These are phyloP conservation scores for Penicillium aurantiogriseum DNA, from an alignment of 2,329 filamentous ascomycete genomes.

Conservation along the genomic window DNA sequence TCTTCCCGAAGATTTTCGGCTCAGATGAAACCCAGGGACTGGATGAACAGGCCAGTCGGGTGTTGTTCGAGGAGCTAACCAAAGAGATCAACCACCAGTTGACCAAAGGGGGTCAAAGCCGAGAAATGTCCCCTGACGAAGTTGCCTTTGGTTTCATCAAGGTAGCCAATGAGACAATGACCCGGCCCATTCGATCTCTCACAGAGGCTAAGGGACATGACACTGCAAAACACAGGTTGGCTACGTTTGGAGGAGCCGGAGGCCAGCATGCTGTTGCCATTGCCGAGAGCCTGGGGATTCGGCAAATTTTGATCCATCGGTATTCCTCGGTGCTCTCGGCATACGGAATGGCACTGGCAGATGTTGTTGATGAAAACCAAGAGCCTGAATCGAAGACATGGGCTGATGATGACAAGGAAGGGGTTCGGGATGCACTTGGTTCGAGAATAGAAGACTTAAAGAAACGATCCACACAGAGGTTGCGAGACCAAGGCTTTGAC, in stretches of 20 bases:
- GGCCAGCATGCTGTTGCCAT: constrained; percentile 93
- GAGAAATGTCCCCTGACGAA: constrained; percentile 68
- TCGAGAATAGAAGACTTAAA: constrained; percentile 76
- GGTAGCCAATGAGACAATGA: constrained; percentile 90
- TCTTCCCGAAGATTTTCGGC: constrained; percentile 92
- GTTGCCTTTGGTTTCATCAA: constrained; percentile 87
- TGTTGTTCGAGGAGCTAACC: constrained; percentile 70
- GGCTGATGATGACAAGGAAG: constrained; percentile 48
- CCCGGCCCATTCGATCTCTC: constrained; percentile 79
- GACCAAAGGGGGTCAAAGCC: constrained; percentile 40
- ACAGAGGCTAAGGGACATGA: constrained; percentile 89
- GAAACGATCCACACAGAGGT: constrained; percentile 65
- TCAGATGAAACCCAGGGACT: constrained; percentile 76
- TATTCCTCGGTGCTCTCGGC: constrained; percentile 89
- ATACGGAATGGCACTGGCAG: constrained; percentile 87
- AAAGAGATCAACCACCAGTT: constrained; percentile 67
- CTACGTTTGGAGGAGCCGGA: constrained; percentile 84
- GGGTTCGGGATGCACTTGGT: constrained; percentile 62
- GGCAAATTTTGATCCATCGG: constrained; percentile 76
- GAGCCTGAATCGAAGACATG: constrained; percentile 63
- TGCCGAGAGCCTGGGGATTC: constrained; percentile 75
- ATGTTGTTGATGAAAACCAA: constrained; percentile 73
- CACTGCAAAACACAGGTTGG: constrained; percentile 78
- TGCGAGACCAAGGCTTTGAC: constrained; percentile 76
- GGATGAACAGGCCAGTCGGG: constrained; percentile 68